Evolutionary conservation across 371 early-diverging fungal genomes (phyloP).

Genomic region (Apophysomyces sp.): DNA sequence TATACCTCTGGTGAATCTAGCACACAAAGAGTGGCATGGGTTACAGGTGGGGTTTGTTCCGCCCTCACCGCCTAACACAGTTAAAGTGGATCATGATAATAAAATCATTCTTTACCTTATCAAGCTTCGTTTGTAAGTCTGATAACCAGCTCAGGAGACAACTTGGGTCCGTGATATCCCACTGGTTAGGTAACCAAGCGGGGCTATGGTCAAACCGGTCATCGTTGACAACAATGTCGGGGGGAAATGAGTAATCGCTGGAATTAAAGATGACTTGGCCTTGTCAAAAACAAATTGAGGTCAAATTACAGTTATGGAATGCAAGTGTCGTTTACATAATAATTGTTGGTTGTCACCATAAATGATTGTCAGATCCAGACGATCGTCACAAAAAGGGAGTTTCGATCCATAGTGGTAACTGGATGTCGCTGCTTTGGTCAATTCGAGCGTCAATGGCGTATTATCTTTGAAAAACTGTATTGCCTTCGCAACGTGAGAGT

Average conservation of each 20-base stretch:
- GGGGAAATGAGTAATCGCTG: conserved; percentile 3
- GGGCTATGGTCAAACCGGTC: neutral
- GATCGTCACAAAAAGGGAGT: conserved; percentile 6
- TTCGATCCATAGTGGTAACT: conserved; percentile 2
- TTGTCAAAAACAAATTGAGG: neutral
- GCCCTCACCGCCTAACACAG: neutral
- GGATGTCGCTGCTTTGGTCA: neutral
- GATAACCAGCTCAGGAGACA: neutral
- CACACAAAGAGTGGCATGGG: neutral
- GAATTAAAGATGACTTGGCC: conserved; percentile 14
- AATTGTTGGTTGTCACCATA: neutral
- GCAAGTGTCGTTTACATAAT: neutral
- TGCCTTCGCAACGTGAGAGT: neutral
- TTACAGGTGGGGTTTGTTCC: neutral
- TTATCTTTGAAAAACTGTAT: neutral
- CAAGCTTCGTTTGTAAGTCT: neutral
- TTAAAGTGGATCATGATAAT: neutral
- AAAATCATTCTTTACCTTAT: neutral
- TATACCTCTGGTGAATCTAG: neutral
- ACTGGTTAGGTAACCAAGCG: neutral
- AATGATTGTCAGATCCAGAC: neutral
- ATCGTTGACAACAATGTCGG: conserved; percentile 8
- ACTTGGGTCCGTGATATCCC: conserved; percentile 3
- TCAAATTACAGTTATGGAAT: neutral
- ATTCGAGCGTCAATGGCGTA: neutral